These are phyloP conservation scores for Marasmius tenuissimus DNA, from an alignment of 1,284 basidiomycete genomes.

Conservation along the genomic window DNA sequence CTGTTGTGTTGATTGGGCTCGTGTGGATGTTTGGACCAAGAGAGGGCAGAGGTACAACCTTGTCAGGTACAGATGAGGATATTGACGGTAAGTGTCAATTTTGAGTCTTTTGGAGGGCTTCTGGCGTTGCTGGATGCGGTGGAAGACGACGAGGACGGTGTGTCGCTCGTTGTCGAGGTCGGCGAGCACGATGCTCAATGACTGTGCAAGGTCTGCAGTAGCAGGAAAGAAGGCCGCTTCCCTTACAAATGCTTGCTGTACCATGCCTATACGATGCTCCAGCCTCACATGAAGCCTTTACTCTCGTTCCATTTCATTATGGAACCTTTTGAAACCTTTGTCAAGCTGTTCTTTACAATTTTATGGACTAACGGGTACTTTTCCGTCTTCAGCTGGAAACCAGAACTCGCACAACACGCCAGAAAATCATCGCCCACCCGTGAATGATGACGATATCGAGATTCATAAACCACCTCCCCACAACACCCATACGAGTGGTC, in stretches of 20 bases:
- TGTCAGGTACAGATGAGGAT: background rate
- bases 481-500: background rate
- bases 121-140: no score
- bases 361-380: background rate
- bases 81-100: background rate
- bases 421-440: background rate
- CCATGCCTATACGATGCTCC: no score
- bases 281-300: no score
- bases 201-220: no score
- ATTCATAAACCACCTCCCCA: slow-evolving; percentile 9
- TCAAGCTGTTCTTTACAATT: no score
- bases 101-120: background rate
- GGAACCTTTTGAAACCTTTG: no score
- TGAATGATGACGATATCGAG: slow-evolving; percentile 1
- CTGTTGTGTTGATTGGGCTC: slow-evolving; percentile 51
- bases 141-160: no score
- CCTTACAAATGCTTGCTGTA: no score
- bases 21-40: slow-evolving; percentile 67
- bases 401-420: background rate
- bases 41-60: slow-evolving; percentile 28
- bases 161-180: no score
- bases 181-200: no score
- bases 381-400: background rate
- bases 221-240: no score
- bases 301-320: no score